Evolutionary conservation across 768 basidiomycete genomes (phyloP), one percentile per base, ranked within the genome.

Genomic region (Lactarius hatsudake): DNA sequence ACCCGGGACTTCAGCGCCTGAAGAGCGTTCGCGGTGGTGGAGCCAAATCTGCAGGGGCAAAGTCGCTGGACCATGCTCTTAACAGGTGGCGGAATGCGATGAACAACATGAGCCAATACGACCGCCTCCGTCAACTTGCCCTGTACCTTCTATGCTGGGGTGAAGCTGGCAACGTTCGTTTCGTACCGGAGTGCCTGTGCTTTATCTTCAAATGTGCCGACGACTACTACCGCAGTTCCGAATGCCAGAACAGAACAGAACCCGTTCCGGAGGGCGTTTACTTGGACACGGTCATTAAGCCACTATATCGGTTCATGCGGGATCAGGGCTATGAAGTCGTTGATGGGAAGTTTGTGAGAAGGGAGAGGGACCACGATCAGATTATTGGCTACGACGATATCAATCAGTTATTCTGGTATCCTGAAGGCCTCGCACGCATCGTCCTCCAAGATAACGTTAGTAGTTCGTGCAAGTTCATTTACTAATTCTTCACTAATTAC

Each of bases 171-270:
- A 97, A 98, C 74, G 92, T 99, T 59, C 90, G 97, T 68, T 98
- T 98, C 79, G 90, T 94, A 26, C 96, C 97, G 13, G 97, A 99
- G 75, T 93, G 91, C 72, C 80, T 99, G 57, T 98, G 96, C 82
- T 99, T 98, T 85, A 96, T 99, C 75, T 98, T 98, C 89, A 99
- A 99, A 79, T 99, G 97, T 74, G 97, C 97, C 65, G 97, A 99
- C 78, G 97, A 99, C 80, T 98, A 98, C 76, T 99, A 99, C 78
- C 92, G 97, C 66, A 94, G 93, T 66, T 89, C 96, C 32, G 97
- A 98, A 76, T 99, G 97, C 75, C 97, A 99, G 79, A 96, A 93
- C 79, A 82, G 88, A 71, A 78, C 93, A 32, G 97, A 99, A 54
- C 90, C 96, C 5, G 93, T 98, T 2, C 91, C 92, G 12, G 97